phyloP scores from a whole-genome alignment of 495 filamentous ascomycete species.

The Penicillium coffeae region DNA sequence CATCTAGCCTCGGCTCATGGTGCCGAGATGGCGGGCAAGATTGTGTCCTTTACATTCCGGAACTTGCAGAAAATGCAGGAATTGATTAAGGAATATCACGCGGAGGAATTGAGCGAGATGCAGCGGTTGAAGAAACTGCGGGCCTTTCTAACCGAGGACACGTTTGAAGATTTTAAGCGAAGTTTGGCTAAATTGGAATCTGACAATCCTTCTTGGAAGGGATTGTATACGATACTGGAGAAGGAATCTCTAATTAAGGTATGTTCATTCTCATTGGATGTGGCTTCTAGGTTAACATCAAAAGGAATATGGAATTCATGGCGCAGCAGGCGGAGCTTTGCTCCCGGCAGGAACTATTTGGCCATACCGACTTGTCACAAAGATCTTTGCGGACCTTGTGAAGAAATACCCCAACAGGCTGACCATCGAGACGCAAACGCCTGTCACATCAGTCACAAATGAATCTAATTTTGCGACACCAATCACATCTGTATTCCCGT shows the following conservation, averaged over 20 bases:
- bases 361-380: conserved; percentile 78
- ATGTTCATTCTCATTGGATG: background rate
- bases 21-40: conserved; percentile 23
- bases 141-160: conserved; percentile 23
- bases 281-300: background rate
- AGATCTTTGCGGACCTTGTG: conserved; percentile 57
- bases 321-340: conserved; percentile 42
- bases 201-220: conserved; percentile 25
- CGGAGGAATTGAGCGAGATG: conserved; percentile 21
- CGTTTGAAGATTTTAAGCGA: conserved; percentile 19
- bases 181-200: conserved; percentile 23
- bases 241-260: conserved; percentile 17
- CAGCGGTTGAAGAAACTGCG: conserved; percentile 27
- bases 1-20: conserved; percentile 22
- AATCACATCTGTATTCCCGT: conserved; percentile 6
- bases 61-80: conserved; percentile 29
- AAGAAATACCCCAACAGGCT: conserved; percentile 40
- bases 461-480: conserved; percentile 8
- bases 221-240: conserved; percentile 28
- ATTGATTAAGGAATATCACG: conserved; percentile 23
- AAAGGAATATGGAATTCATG: conserved; percentile 37
- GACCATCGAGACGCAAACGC: conserved; percentile 75
- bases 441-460: conserved; percentile 43
- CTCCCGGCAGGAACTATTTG: conserved; percentile 53
- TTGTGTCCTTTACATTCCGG: conserved; percentile 26